Conservation (phyloP, 2,329 filamentous ascomycete genomes). For the Aureobasidium namibiae region DNA sequence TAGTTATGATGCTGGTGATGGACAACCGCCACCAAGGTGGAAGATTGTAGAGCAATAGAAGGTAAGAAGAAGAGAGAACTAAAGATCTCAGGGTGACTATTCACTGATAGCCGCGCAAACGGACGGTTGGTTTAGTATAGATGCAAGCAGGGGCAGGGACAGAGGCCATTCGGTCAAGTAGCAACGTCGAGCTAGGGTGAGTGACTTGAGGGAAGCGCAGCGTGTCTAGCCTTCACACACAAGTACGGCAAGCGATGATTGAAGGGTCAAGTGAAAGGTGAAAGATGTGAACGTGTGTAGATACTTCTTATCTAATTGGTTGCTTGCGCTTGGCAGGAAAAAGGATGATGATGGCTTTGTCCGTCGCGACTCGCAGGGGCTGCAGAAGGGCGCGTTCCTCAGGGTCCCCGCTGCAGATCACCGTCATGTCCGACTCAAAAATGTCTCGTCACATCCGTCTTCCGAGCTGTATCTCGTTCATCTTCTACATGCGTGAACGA, state of each 20-base stretch:
- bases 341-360: constrained; percentile 6
- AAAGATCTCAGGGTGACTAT: background rate
- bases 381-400: constrained; percentile 1
- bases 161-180: constrained; percentile 9
- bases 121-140: constrained; percentile 12
- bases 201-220: background rate
- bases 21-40: background rate
- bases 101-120: constrained; percentile 11
- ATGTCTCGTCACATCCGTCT: background rate
- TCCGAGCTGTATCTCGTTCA: background rate
- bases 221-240: background rate
- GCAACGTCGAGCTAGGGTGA: background rate
- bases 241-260: background rate
- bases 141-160: background rate
- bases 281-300: constrained; percentile 6
- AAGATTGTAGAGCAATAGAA: background rate
- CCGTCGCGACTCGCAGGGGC: constrained; percentile 3
- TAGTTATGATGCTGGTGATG: background rate
- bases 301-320: background rate
- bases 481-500: background rate
- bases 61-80: background rate
- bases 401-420: background rate
- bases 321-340: background rate
- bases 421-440: background rate
- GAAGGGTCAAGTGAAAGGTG: constrained; percentile 5